These are phyloP conservation scores for Fragaria vesca DNA, from an alignment of 306 rosid genomes.

Conservation along the genomic window DNA sequence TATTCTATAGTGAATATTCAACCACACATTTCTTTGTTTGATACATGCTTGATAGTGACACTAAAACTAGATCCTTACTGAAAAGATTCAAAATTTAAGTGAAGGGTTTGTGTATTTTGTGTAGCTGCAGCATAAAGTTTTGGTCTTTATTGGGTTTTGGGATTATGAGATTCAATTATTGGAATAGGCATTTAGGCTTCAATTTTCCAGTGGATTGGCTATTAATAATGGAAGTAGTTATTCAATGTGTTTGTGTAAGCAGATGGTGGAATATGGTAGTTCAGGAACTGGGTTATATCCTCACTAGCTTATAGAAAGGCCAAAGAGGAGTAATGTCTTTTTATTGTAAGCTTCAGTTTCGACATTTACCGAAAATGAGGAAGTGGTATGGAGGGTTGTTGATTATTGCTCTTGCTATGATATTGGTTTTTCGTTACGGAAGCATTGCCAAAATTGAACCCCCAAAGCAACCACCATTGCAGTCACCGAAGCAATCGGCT, in stretches of 20 bases:
- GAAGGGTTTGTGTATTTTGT: background rate
- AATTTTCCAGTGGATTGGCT: background rate
- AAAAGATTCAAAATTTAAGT: background rate
- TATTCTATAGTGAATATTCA: background rate
- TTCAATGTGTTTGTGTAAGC: slow-evolving; percentile 1
- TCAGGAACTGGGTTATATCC: slow-evolving; percentile 3
- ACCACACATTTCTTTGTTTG: background rate
- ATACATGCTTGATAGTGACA: background rate
- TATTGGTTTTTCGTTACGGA: slow-evolving; percentile 52
- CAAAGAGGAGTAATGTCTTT: background rate
- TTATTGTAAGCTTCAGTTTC: slow-evolving; percentile 13
- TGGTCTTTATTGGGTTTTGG: background rate
- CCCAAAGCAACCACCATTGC: slow-evolving; percentile 5
- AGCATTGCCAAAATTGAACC: slow-evolving; percentile 50
- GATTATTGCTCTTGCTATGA: slow-evolving; percentile 55
- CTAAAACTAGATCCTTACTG: slow-evolving; percentile 1
- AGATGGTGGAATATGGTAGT: slow-evolving; percentile 18
- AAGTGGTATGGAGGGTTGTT: slow-evolving; percentile 83
- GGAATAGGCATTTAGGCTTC: background rate
- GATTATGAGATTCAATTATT: background rate
- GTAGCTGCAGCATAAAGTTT: background rate
- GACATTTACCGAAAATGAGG: slow-evolving; percentile 56
- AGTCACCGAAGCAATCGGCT: slow-evolving; percentile 45
- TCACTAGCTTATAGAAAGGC: background rate
- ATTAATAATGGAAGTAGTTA: background rate